Evolutionary conservation across 805 yeast genomes (phyloP).

Genomic region (Priceomyces fermenticarens): DNA sequence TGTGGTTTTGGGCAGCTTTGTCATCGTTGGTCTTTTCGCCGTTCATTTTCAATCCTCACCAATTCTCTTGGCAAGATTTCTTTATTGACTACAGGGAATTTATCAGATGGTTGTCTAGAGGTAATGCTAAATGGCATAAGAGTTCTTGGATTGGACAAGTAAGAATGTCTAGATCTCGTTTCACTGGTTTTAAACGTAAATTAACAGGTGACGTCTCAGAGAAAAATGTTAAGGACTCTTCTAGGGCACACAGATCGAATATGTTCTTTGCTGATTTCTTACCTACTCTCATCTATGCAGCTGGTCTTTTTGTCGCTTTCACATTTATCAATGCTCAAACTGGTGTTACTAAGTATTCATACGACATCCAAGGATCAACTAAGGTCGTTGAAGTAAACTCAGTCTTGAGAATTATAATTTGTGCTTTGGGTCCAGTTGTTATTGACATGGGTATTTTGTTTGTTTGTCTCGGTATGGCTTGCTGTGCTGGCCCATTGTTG

Average conservation of each 20-base stretch:
- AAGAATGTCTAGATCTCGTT: conserved; percentile 76
- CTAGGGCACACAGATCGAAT: conserved; percentile 76
- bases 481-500: conserved; percentile 96
- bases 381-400: conserved; percentile 59
- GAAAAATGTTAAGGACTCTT: conserved; percentile 63
- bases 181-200: conserved; percentile 87
- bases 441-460: conserved; percentile 83
- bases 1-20: conserved; percentile 97
- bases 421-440: conserved; percentile 88
- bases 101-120: conserved; percentile 88
- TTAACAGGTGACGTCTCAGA: conserved; percentile 65
- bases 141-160: conserved; percentile 86
- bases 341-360: conserved; percentile 56
- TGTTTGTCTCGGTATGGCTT: conserved; percentile 76
- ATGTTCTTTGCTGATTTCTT: conserved; percentile 76
- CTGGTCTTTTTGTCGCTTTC: conserved; percentile 71
- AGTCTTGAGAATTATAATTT: conserved; percentile 65
- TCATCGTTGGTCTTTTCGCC: conserved; percentile 89
- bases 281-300: conserved; percentile 68
- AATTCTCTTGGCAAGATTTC: conserved; percentile 94
- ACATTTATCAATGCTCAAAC: conserved; percentile 84
- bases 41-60: conserved; percentile 95
- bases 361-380: conserved; percentile 26
- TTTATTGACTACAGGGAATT: conserved; percentile 94
- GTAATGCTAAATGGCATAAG: conserved; percentile 85